Percentiles rank a stretch among this genome's conserved stretches.
phyloP scores from a whole-genome alignment of 768 basidiomycete species.

The Boletus rubescentipes region DNA sequence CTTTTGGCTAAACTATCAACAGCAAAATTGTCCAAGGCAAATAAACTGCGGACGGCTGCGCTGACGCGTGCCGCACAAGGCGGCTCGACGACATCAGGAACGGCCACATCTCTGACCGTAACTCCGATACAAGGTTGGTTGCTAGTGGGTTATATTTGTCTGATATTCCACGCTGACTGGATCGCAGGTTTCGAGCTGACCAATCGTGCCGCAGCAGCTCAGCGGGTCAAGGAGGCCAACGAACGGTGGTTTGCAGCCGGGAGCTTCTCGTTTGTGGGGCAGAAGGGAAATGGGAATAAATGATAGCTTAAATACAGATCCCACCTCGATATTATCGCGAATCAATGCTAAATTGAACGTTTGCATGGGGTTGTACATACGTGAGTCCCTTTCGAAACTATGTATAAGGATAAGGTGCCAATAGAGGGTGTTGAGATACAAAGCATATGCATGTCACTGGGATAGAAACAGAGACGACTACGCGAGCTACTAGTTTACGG shows the following conservation, averaged over 20 bases:
- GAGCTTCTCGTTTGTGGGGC: slow-evolving; percentile 75
- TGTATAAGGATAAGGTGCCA: slow-evolving; percentile 20
- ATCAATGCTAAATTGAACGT: slow-evolving; percentile 2
- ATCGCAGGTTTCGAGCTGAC: slow-evolving; percentile 82
- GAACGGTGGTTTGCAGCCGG: slow-evolving; percentile 94
- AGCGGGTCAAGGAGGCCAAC: slow-evolving; percentile 92
- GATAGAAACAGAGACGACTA: not conserved
- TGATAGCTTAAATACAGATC: slow-evolving; percentile 16
- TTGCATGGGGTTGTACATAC: slow-evolving; percentile 16
- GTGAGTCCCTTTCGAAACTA: slow-evolving; percentile 12
- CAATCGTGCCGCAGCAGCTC: slow-evolving; percentile 83
- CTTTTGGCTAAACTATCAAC: slow-evolving; percentile 10
- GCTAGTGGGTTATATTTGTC: not conserved
- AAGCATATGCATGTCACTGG: not conserved
- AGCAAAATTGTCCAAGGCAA: slow-evolving; percentile 97
- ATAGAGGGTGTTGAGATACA: slow-evolving; percentile 1
- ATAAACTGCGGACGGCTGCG: slow-evolving; percentile 85
- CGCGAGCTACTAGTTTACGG: slow-evolving; percentile 3
- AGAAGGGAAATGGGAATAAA: slow-evolving; percentile 39
- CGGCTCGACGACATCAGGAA: slow-evolving; percentile 64
- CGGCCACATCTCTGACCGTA: slow-evolving; percentile 88
- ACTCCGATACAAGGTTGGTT: slow-evolving; percentile 89
- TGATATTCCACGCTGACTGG: slow-evolving; percentile 12
- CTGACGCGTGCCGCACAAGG: slow-evolving; percentile 72
- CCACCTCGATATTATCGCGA: not conserved